A percentile compares a stretch with the other conserved stretches of the same genome.
phyloP scores from a whole-genome alignment of 2,329 filamentous ascomycete genomes.

The Dactylellina leptospora region DNA sequence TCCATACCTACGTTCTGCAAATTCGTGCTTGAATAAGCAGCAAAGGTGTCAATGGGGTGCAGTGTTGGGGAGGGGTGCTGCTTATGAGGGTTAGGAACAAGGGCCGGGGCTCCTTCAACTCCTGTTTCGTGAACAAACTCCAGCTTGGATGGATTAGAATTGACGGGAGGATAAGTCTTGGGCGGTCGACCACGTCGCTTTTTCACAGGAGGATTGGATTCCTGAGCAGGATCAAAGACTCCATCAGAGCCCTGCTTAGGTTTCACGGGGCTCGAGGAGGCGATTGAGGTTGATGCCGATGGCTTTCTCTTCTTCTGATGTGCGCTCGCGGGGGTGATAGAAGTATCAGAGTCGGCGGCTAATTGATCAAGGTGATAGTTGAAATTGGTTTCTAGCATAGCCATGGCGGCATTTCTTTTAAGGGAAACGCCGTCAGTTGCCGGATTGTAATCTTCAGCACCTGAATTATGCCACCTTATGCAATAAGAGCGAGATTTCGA shows the following conservation, averaged over 20 bases:
- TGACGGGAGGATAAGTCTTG: conserved; percentile 32
- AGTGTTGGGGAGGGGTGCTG: conserved; percentile 22
- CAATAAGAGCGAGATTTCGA: conserved; percentile 32
- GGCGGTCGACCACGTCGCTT: conserved; percentile 44
- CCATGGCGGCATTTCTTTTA: conserved; percentile 27
- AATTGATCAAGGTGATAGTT: conserved; percentile 15
- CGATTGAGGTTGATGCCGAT: conserved; percentile 37
- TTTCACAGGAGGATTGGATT: conserved; percentile 25
- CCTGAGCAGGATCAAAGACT: not conserved
- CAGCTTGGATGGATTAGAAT: conserved; percentile 24
- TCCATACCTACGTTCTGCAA: conserved; percentile 26
- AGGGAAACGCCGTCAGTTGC: conserved; percentile 5
- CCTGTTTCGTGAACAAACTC: conserved; percentile 44
- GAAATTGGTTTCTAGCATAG: conserved; percentile 31
- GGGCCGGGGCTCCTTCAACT: not conserved
- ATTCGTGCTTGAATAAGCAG: conserved; percentile 16
- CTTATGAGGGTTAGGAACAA: not conserved
- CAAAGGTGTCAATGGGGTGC: conserved; percentile 37
- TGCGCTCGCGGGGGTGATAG: conserved; percentile 14
- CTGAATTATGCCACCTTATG: conserved; percentile 50
- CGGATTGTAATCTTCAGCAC: conserved; percentile 42
- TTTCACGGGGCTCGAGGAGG: conserved; percentile 39
- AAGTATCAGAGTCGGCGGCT: conserved; percentile 5
- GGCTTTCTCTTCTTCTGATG: conserved; percentile 43
- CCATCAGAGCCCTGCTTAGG: conserved; percentile 18